Percentiles rank a stretch among this genome's conserved stretches.
These are phyloP conservation scores for Pyracantha coccinea DNA, from an alignment of 331 rosid species.

Conservation along the genomic window DNA sequence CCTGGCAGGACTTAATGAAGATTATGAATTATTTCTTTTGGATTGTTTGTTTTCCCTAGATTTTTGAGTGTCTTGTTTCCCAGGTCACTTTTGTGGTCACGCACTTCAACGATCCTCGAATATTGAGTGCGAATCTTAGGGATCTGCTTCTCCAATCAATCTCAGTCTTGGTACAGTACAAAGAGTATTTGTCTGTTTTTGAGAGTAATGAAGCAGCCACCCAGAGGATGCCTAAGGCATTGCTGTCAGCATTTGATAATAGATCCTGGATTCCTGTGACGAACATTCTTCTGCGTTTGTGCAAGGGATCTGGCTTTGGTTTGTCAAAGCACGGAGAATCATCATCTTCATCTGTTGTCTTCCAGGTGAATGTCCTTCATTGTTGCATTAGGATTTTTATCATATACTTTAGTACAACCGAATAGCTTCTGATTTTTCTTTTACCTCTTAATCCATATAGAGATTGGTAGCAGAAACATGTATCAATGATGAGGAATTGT, in stretches of 20 bases:
- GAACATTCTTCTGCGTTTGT: slow-evolving; percentile 71
- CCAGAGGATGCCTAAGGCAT: slow-evolving; percentile 70
- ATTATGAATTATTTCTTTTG: not conserved
- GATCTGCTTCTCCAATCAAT: slow-evolving; percentile 97
- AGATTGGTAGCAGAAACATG: slow-evolving; percentile 79
- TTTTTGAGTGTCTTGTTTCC: slow-evolving; percentile 14
- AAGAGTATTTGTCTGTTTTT: slow-evolving; percentile 56
- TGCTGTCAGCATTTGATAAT: slow-evolving; percentile 83
- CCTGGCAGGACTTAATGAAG: not conserved
- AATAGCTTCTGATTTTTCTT: slow-evolving; percentile 19
- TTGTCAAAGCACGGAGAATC: slow-evolving; percentile 87
- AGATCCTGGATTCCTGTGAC: slow-evolving; percentile 95
- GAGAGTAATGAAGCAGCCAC: slow-evolving; percentile 71
- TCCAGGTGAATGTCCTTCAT: slow-evolving; percentile 47
- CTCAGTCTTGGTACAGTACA: slow-evolving; percentile 78
- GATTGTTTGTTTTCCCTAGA: not conserved
- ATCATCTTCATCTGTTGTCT: slow-evolving; percentile 54
- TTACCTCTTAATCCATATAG: slow-evolving; percentile 39
- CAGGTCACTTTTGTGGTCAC: slow-evolving; percentile 88
- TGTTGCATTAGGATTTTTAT: not conserved
- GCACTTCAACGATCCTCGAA: slow-evolving; percentile 89
- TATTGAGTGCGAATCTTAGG: slow-evolving; percentile 85
- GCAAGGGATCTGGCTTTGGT: slow-evolving; percentile 90
- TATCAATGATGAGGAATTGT: slow-evolving; percentile 57
- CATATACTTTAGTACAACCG: not conserved